Conservation (phyloP, 805 yeast genomes). For the Torulaspora indica region DNA sequence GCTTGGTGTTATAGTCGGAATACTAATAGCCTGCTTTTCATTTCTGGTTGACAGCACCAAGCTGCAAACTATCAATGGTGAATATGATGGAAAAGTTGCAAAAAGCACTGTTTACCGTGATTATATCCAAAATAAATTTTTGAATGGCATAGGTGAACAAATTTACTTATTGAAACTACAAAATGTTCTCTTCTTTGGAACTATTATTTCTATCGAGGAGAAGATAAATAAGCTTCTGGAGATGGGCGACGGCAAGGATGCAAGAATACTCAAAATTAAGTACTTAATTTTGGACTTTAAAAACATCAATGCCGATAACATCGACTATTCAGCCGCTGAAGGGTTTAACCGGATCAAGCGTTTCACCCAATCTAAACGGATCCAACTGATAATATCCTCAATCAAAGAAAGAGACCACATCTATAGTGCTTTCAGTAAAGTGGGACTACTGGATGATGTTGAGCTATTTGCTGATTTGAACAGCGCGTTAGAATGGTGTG, state of each 20-base stretch:
- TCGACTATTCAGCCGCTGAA: slow-evolving; percentile 95
- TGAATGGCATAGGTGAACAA: slow-evolving; percentile 83
- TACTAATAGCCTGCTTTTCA: slow-evolving; percentile 86
- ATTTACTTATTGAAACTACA: slow-evolving; percentile 81
- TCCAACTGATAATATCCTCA: slow-evolving; percentile 73
- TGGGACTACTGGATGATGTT: slow-evolving; percentile 64
- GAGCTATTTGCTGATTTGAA: slow-evolving; percentile 73
- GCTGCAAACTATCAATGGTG: slow-evolving; percentile 72
- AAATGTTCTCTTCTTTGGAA: slow-evolving; percentile 90
- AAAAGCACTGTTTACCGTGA: slow-evolving; percentile 90
- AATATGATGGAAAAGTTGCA: slow-evolving; percentile 82
- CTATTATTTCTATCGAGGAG: slow-evolving; percentile 86
- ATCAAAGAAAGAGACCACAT: slow-evolving; percentile 63
- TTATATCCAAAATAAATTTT: slow-evolving; percentile 79
- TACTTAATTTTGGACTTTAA: slow-evolving; percentile 82
- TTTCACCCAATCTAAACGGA: slow-evolving; percentile 60
- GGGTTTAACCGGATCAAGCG: slow-evolving; percentile 86
- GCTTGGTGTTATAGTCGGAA: slow-evolving; percentile 84
- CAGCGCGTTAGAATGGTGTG: slow-evolving; percentile 94
- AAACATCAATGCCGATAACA: slow-evolving; percentile 59
- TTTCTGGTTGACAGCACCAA: slow-evolving; percentile 91
- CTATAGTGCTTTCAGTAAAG: slow-evolving; percentile 69
- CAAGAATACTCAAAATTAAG: slow-evolving; percentile 55
- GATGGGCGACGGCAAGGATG: slow-evolving; percentile 37
- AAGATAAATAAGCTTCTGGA: slow-evolving; percentile 64